Conservation (phyloP, 78 protist species). For the Guillardia theta region DNA sequence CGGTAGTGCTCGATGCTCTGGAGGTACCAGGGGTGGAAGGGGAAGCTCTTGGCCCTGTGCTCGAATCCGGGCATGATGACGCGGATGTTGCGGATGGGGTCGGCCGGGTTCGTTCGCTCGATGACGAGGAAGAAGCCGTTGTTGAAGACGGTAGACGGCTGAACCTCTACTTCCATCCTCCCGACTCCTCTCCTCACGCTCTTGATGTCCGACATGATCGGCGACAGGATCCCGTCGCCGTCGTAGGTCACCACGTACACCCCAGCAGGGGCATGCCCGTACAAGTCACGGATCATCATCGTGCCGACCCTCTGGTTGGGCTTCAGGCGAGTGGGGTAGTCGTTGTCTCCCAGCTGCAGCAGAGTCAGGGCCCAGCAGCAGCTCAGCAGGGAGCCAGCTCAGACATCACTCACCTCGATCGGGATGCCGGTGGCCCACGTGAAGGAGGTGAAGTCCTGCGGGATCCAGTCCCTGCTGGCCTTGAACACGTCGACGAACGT, state of each 20-base stretch:
- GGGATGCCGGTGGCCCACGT: too few relatives aligned
- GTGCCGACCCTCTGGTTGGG: not conserved
- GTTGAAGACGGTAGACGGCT: not conserved
- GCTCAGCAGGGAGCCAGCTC: not conserved
- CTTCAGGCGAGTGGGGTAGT: not conserved
- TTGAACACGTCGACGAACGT: not conserved
- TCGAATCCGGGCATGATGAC: not conserved
- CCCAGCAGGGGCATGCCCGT: not conserved
- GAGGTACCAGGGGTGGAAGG: not conserved
- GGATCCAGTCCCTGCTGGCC: not conserved
- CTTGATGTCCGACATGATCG: not conserved
- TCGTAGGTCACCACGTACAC: constrained; percentile 19
- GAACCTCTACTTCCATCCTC: not conserved
- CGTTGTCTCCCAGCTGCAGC: not conserved
- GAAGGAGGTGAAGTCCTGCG: not conserved
- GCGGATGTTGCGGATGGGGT: not conserved
- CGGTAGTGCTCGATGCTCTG: not conserved
- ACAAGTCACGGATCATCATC: not conserved
- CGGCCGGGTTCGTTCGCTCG: constrained; percentile 11
- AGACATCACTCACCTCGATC: too few relatives aligned
- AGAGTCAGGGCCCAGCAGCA: not conserved
- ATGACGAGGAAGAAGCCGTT: constrained; percentile 27
- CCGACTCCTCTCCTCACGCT: not conserved
- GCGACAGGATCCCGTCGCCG: constrained; percentile 11
- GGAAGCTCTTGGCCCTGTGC: not conserved